Percentiles rank a stretch among this genome's conserved stretches.
Evolutionary conservation across 352 stramenopile species (phyloP).

Genomic region (Pythium sp.): DNA sequence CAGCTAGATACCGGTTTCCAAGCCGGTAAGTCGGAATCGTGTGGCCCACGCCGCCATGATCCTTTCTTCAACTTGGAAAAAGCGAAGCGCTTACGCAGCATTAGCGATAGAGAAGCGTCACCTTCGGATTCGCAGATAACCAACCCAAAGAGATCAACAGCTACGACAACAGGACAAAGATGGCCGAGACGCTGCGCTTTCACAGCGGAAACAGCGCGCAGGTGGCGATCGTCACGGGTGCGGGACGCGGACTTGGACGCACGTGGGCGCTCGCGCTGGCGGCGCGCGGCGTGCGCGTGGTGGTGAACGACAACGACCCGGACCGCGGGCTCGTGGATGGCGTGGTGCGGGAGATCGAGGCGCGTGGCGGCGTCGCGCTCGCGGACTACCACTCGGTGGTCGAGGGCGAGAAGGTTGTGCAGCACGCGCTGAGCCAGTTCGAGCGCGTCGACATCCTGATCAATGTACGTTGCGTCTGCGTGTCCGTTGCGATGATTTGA

Average conservation of each 20-base stretch:
- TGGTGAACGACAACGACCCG: conserved; percentile 85
- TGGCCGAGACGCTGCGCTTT: no score
- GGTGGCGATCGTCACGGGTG: conserved; percentile 45
- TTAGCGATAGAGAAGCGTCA: no score
- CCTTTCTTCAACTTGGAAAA: no score
- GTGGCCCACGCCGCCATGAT: no score
- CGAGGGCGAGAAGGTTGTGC: conserved; percentile 82
- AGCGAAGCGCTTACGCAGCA: no score
- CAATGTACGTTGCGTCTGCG: conserved; percentile 28
- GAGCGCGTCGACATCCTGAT: conserved; percentile 83
- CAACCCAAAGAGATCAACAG: no score
- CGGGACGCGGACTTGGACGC: conserved; percentile 69
- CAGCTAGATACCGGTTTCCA: no score
- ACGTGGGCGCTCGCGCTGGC: conserved; percentile 74
- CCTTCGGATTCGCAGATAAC: no score
- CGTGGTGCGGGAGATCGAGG: conserved; percentile 79
- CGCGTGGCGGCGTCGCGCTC: conserved; percentile 57
- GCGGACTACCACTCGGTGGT: conserved; percentile 85
- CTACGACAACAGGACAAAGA: no score
- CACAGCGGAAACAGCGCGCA: no score
- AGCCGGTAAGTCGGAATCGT: no score
- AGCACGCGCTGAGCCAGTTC: conserved; percentile 64
- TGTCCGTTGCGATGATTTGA: no score
- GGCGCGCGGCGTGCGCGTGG: conserved; percentile 51
- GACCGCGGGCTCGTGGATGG: conserved; percentile 60